Evolutionary conservation across 1,284 basidiomycete genomes (phyloP), one percentile per base, ranked within the genome.

Genomic region (Tilletia indica): DNA sequence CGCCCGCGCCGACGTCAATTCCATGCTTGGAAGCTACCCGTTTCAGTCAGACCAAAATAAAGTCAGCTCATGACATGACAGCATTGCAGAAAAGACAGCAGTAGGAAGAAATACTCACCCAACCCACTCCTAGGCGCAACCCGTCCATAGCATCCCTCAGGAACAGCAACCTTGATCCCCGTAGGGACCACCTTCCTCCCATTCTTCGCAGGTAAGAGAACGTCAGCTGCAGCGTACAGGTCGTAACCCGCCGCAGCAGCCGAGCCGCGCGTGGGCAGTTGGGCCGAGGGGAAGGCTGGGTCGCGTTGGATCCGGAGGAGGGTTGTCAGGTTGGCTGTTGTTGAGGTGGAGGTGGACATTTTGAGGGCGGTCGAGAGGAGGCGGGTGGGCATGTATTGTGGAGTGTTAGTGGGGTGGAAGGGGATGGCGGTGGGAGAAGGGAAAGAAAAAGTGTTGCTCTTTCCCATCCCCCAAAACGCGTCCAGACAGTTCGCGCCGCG

Each of bases 1-100:
- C 96, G 47, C 96, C 96, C 4, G 96, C 97, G 0, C 96, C 96
- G 0, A 93, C 95, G 84, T 97, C 92, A 74, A 99, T 97, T 88
- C 94, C 93, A 86, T 93, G 94, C 85, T 99, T 99, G 36, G 91
- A 91, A 3, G 96, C 95, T 95, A 78, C 61, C 61, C 66, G 2
- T 19, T 14, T 3, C 42, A 45, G 31, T 51, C 14, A 47, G 36
- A 8, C 4, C 12, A 39, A 39, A 68, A 67, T 58, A 45, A 16
- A 38, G 58, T 47, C 58, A 42, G 38, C 45, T 31, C 61, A 31
- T 31, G 58, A 38, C 25, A 61, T 34, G 25, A 8, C 25, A 31
- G 25, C 25, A 31, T 31, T 31, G 25, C 25, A 31, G 5, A 31
- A 4, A 16, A 31, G 5, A 31, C 63, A 16, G 38, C 25, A 31